phyloP scores from a whole-genome alignment of 1,284 basidiomycete genomes.

The Bondarzewia mesenterica region DNA sequence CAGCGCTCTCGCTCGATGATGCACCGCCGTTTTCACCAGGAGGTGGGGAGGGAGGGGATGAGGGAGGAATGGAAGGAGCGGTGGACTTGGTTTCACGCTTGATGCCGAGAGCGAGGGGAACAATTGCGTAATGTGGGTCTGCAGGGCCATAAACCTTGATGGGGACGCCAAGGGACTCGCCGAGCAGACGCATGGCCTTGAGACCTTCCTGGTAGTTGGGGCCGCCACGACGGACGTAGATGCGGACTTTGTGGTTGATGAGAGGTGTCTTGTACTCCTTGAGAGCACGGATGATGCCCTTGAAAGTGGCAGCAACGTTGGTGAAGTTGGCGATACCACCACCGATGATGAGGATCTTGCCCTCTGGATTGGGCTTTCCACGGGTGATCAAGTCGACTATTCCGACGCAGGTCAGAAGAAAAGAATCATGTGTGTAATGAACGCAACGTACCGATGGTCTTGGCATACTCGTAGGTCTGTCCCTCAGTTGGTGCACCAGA shows the following conservation, averaged over 20 bases:
- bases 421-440: not conserved
- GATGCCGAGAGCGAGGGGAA: slow-evolving; percentile 92
- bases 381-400: slow-evolving; percentile 92
- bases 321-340: slow-evolving; percentile 99
- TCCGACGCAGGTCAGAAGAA: slow-evolving; percentile 2
- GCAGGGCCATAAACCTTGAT: slow-evolving; percentile 97
- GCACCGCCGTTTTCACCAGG: slow-evolving; percentile 27
- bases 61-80: slow-evolving; percentile 30
- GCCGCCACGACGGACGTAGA: slow-evolving; percentile 96
- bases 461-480: slow-evolving; percentile 99
- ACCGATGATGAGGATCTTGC: slow-evolving; percentile 99
- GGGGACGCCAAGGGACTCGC: slow-evolving; percentile 94
- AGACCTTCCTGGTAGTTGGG: slow-evolving; percentile 99
- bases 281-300: slow-evolving; percentile 97
- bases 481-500: slow-evolving; percentile 97
- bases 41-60: slow-evolving; percentile 28
- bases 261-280: slow-evolving; percentile 89
- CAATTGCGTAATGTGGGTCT: slow-evolving; percentile 99
- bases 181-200: slow-evolving; percentile 97
- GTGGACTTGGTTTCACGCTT: slow-evolving; percentile 35
- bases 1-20: slow-evolving; percentile 22
- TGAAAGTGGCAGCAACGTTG: slow-evolving; percentile 98
- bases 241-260: slow-evolving; percentile 80
- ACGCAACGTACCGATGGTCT: slow-evolving; percentile 77
- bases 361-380: slow-evolving; percentile 72